Evolutionary conservation across 2,329 filamentous ascomycete genomes (phyloP), one percentile per base, ranked within the genome.

Genomic region (Phyllosticta citriasiana): DNA sequence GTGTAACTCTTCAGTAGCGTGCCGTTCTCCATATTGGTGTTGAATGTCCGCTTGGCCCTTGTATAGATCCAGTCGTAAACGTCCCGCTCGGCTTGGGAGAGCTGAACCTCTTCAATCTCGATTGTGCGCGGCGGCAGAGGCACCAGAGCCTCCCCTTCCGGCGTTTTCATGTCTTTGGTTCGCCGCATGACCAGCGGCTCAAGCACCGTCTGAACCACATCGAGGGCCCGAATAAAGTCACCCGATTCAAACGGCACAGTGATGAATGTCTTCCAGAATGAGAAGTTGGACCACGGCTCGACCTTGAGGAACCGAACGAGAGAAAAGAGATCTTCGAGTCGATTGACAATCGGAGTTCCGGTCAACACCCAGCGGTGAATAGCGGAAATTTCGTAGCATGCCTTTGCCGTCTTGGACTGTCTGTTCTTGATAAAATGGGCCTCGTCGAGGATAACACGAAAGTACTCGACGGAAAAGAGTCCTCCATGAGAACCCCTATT

Each of bases 211-310:
- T 99, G 94, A 1, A 99, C 94, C 1, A 99, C 94, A 70, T 97
- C 94, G 7, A 99, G 80, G 0, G 94, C 94, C 4, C 92, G 87
- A 66, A 97, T 85, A 70, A 96, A 97, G 65, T 99, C 89, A 66
- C 94, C 94, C 0, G 91, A 93, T 73, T 99, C 94, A 65, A 99
- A 99, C 0, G 94, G 94, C 1, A 96, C 87, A 0, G 94, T 99
- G 70, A 99, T 97, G 72, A 99, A 99, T 0, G 94, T 97, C 71
- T 92, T 92, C 94, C 94, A 99, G 76, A 96, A 99, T 0, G 92
- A 96, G 73, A 99, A 99, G 72, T 97, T 97, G 69, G 88, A 94
- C 94, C 94, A 99, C 0, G 94, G 94, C 71, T 97, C 93, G 3
- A 99, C 94, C 61, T 90, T 87, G 10, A 99, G 78, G 75, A 97